Conservation (phyloP, 179 eudicot genomes). For the Patellifolia procumbens region DNA sequence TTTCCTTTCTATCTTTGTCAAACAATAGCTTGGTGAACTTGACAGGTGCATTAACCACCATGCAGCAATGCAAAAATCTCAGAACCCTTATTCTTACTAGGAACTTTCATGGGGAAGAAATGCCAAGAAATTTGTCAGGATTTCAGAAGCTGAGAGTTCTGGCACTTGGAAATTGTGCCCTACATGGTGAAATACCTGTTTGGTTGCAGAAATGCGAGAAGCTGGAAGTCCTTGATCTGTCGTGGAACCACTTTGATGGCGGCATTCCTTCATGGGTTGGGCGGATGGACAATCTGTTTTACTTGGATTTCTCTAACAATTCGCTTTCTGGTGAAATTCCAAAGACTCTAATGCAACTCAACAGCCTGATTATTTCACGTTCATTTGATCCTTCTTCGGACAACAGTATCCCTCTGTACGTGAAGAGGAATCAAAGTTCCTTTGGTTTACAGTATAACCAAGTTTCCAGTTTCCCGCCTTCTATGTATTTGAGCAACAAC, state of each 20-base stretch:
- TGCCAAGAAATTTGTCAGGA: conserved; percentile 53
- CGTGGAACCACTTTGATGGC: conserved; percentile 82
- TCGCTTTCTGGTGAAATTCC: conserved; percentile 80
- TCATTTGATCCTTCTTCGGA: conserved; percentile 40
- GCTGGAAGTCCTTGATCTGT: conserved; percentile 77
- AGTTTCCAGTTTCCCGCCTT: conserved; percentile 85
- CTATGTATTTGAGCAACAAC: conserved; percentile 68
- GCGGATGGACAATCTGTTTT: conserved; percentile 72
- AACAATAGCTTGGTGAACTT: conserved; percentile 68
- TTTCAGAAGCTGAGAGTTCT: conserved; percentile 58
- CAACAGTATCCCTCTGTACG: conserved; percentile 68
- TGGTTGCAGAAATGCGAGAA: conserved; percentile 67
- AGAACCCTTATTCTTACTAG: conserved; percentile 70
- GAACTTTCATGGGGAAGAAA: conserved; percentile 79
- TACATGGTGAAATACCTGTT: conserved; percentile 64
- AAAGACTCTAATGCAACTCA: conserved; percentile 54
- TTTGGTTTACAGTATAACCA: conserved; percentile 81
- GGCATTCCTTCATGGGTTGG: conserved; percentile 79
- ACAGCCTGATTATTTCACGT: conserved; percentile 51
- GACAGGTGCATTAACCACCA: conserved; percentile 56
- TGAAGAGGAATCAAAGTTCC: conserved; percentile 77
- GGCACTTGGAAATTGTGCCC: conserved; percentile 77
- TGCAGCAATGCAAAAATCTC: conserved; percentile 68
- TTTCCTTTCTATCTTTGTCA: conserved; percentile 66
- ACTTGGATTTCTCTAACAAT: conserved; percentile 87